A percentile compares a stretch with the other conserved stretches of the same genome.
These are phyloP conservation scores for Plasmodium coatneyi DNA, from an alignment of 169 alveolate genomes.

Conservation along the genomic window DNA sequence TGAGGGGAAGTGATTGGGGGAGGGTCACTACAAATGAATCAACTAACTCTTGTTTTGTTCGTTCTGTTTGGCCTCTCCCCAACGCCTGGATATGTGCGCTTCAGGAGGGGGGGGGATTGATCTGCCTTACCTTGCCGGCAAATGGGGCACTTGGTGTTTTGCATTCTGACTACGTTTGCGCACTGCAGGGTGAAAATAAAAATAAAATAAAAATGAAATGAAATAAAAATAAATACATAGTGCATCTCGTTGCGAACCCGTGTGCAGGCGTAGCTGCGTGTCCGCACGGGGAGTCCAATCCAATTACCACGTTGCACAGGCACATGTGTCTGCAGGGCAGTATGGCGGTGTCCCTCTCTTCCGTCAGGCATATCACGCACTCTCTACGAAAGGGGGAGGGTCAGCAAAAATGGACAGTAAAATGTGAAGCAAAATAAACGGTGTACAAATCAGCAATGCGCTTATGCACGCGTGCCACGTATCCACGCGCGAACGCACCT, in stretches of 20 bases:
- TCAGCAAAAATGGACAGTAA: not conserved
- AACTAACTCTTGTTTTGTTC: not conserved
- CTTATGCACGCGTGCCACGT: not conserved
- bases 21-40: not conserved
- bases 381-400: slow-evolving; percentile 54
- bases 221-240: not conserved
- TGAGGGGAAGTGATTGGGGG: not conserved
- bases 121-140: slow-evolving; percentile 79
- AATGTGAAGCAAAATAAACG: not conserved
- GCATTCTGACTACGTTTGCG: slow-evolving; percentile 82
- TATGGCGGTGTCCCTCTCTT: slow-evolving; percentile 80
- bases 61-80: not conserved
- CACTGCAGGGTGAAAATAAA: slow-evolving; percentile 63
- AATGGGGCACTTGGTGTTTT: slow-evolving; percentile 83
- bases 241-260: not conserved
- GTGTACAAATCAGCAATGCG: not conserved
- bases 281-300: not conserved
- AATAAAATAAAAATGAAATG: not conserved
- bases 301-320: slow-evolving; percentile 81
- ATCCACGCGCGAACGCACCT: slow-evolving; percentile 20
- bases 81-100: not conserved
- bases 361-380: slow-evolving; percentile 85
- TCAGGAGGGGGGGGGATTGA: not conserved
- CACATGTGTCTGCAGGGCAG: slow-evolving; percentile 88
- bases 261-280: not conserved